These are phyloP conservation scores for Aspergillus felis DNA, from an alignment of 2,329 filamentous ascomycete genomes.

Conservation along the genomic window DNA sequence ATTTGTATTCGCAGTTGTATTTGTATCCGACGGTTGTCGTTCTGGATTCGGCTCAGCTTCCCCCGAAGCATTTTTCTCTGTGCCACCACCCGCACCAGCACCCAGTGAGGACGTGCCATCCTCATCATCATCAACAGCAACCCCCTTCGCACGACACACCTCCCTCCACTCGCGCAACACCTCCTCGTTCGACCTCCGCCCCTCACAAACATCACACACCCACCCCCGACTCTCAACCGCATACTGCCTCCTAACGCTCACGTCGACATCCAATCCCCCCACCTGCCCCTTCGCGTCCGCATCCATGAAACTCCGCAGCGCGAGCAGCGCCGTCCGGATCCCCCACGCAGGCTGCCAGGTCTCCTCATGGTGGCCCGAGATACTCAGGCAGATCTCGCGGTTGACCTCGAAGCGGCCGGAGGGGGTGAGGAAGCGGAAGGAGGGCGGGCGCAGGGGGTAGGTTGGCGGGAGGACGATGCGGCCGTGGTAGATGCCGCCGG, in stretches of 20 bases:
- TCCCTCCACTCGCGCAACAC: conserved; percentile 70
- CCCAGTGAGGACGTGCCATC: too few species aligned
- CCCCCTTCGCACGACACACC: conserved; percentile 39
- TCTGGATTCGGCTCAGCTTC: too few species aligned
- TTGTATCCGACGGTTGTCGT: too few species aligned
- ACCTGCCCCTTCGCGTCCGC: conserved; percentile 83
- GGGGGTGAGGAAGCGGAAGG: conserved; percentile 93
- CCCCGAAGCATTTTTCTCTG: too few species aligned
- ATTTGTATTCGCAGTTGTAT: too few species aligned
- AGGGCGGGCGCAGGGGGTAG: conserved; percentile 87
- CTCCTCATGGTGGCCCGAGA: conserved; percentile 93
- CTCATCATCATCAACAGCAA: conserved; percentile 11
- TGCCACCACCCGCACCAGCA: too few species aligned
- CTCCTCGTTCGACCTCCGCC: conserved; percentile 61
- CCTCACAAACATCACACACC: conserved; percentile 65
- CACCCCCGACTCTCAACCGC: conserved; percentile 64
- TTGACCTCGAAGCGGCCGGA: conserved; percentile 93
- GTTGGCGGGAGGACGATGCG: conserved; percentile 85
- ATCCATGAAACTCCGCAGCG: conserved; percentile 87
- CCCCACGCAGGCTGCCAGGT: conserved; percentile 99
- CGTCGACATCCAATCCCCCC: conserved; percentile 76
- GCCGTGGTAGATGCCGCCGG: conserved; percentile 85
- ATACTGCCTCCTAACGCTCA: conserved; percentile 62
- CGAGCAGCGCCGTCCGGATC: conserved; percentile 77
- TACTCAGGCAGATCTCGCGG: conserved; percentile 91